Conservation (phyloP, 371 early-diverging fungal species). For the Rhizopus sp. region DNA sequence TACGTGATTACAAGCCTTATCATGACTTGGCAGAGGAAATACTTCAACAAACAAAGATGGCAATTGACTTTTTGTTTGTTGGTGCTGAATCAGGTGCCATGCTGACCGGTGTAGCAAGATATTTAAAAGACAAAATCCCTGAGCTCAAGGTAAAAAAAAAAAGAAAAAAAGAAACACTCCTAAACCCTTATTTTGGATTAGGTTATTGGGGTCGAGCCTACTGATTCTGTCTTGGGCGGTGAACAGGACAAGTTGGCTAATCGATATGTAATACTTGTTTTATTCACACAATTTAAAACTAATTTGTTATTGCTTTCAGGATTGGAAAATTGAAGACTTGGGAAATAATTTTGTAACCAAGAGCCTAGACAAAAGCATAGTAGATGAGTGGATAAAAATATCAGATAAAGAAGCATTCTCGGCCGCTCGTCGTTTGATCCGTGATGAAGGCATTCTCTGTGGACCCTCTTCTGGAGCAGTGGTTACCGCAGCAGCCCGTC, state of each 20-base stretch:
- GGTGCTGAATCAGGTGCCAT: constrained; percentile 98
- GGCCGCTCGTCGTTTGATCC: constrained; percentile 93
- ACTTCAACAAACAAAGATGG: constrained; percentile 80
- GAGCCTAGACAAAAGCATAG: constrained; percentile 75
- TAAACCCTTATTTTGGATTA: not conserved
- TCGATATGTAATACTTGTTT: constrained; percentile 1
- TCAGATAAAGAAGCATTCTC: constrained; percentile 92
- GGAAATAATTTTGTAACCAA: constrained; percentile 98
- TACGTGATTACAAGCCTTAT: constrained; percentile 68
- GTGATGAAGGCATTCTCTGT: constrained; percentile 93
- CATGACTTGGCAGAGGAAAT: constrained; percentile 95
- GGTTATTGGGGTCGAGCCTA: constrained; percentile 93
- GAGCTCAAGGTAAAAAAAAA: constrained; percentile 49
- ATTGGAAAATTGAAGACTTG: constrained; percentile 81
- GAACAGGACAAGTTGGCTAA: constrained; percentile 50
- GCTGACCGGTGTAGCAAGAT: constrained; percentile 91
- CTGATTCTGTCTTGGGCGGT: constrained; percentile 85
- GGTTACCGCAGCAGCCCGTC: constrained; percentile 72
- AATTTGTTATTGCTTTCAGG: not conserved
- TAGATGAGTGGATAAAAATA: constrained; percentile 95
- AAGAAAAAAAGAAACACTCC: constrained; percentile 32
- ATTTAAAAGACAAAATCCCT: constrained; percentile 92
- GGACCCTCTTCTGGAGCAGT: constrained; percentile 97
- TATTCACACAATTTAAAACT: not conserved
- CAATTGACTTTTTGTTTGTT: constrained; percentile 96